Evolutionary conservation across 1,139 yeast species (phyloP), one percentile per base, ranked within the genome.

Genomic region (Saccharomycopsis phalli): DNA sequence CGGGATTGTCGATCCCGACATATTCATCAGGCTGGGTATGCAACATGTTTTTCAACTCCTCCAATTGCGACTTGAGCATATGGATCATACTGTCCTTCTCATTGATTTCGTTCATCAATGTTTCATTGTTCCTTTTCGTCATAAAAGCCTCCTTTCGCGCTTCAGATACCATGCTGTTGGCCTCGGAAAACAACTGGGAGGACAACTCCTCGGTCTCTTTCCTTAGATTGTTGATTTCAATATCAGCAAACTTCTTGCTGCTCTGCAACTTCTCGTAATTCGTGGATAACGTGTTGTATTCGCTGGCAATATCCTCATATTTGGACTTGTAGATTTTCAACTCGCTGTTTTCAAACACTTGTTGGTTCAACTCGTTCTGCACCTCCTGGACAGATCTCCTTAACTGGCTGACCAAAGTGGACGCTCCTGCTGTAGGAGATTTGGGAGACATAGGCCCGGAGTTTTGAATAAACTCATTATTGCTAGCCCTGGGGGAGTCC

Each of bases 191-290:
- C 33, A 83, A 60, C 2, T 86, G 74, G 2, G 78, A 84, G 1
- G 86, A 73, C 41, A 84, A 63, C 34, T 83, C 94, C 55, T 81
- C 91, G 22, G 83, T 81, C 55, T 84, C 94, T 16, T 67, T 71
- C 45, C 76, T 70, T 36, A 84, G 59, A 47, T 71, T 69, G 37
- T 66, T 63, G 37, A 74, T 77, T 49, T 80, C 80, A 14, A 64
- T 61, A 47, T 79, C 82, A 1, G 82, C 76, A 3, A 59, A 42
- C 23, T 42, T 44, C 22, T 44, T 42, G 11, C 42, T 46, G 18
- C 37, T 40, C 19, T 31, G 43, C 25, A 44, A 31, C 8, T 38
- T 17, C 16, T 42, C 44, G 16, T 32, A 44, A 19, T 32, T 42
- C 5, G 38, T 21, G 7, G 37, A 16, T n/a, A 44, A 28, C 16